These are phyloP conservation scores for Yamadazyma dushanensis DNA, from an alignment of 1,139 yeast genomes.

Conservation along the genomic window DNA sequence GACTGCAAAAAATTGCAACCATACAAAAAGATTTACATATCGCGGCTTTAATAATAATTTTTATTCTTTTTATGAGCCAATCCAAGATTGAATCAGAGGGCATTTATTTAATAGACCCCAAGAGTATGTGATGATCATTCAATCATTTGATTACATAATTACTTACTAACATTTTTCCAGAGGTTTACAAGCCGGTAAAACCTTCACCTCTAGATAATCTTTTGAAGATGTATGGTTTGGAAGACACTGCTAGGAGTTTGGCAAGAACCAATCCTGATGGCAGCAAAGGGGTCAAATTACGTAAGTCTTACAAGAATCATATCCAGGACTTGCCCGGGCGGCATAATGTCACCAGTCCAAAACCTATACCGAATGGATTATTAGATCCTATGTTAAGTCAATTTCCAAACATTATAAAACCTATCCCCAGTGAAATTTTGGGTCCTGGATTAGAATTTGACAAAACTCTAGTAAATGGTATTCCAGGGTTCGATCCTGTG, in stretches of 20 bases:
- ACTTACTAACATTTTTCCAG: slow-evolving; percentile 13
- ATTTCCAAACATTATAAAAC: slow-evolving; percentile 45
- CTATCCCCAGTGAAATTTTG: slow-evolving; percentile 51
- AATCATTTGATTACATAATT: neutral
- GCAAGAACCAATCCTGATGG: slow-evolving; percentile 91
- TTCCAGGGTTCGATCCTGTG: slow-evolving; percentile 75
- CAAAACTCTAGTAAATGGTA: slow-evolving; percentile 67
- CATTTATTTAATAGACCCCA: slow-evolving; percentile 12
- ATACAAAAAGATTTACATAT: neutral
- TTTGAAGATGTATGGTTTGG: slow-evolving; percentile 65
- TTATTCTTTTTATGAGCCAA: slow-evolving; percentile 2
- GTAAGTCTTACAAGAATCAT: slow-evolving; percentile 93
- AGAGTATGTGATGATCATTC: slow-evolving; percentile 15
- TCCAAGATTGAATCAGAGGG: slow-evolving; percentile 1
- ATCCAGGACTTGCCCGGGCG: slow-evolving; percentile 84
- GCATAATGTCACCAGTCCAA: slow-evolving; percentile 59
- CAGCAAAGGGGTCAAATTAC: slow-evolving; percentile 82
- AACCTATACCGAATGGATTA: slow-evolving; percentile 54
- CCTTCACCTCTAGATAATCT: slow-evolving; percentile 80
- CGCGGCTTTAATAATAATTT: neutral
- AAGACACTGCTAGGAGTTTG: slow-evolving; percentile 69
- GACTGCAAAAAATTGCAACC: too few relatives aligned
- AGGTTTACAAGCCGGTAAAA: slow-evolving; percentile 13
- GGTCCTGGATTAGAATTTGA: slow-evolving; percentile 59
- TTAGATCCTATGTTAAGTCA: slow-evolving; percentile 47